Conservation (phyloP, 2,329 filamentous ascomycete genomes). For the Claviceps pusilla region DNA sequence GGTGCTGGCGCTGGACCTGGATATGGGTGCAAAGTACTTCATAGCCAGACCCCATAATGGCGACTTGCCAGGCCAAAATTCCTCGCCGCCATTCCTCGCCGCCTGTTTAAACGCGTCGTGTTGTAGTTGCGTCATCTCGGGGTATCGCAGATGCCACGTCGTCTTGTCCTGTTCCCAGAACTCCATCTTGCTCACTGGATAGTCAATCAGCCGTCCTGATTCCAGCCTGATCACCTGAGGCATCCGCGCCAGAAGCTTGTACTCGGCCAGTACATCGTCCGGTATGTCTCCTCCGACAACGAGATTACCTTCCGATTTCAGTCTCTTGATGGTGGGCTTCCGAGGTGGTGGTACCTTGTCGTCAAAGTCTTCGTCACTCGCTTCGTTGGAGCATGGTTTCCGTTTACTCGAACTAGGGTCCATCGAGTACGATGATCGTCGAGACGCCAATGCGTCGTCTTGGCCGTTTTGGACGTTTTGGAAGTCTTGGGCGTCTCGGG, state of each 20-base stretch:
- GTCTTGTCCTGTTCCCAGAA: conserved; percentile 43
- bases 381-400: conserved; percentile 33
- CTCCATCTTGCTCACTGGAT: conserved; percentile 37
- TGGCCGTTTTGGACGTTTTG: too few relatives aligned
- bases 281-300: conserved; percentile 14
- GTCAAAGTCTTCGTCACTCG: conserved; percentile 39
- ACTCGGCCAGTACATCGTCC: conserved; percentile 26
- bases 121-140: conserved; percentile 47
- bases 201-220: conserved; percentile 43
- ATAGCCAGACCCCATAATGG: conserved; percentile 41
- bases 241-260: conserved; percentile 31
- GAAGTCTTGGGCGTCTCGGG: not conserved
- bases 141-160: conserved; percentile 48
- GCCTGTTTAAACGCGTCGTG: conserved; percentile 39
- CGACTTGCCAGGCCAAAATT: conserved; percentile 36
- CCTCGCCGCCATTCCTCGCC: conserved; percentile 33
- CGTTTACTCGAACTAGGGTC: conserved; percentile 39
- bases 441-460: conserved; percentile 8
- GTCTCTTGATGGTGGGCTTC: conserved; percentile 39
- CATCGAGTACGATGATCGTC: conserved; percentile 12
- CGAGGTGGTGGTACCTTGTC: conserved; percentile 16
- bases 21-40: conserved; percentile 39
- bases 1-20: conserved; percentile 3
- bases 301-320: conserved; percentile 34
- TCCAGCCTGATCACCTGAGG: conserved; percentile 33